Base-by-base conservation (phyloP, 106 monocot species). In the Cymbidium sinense region DNA sequence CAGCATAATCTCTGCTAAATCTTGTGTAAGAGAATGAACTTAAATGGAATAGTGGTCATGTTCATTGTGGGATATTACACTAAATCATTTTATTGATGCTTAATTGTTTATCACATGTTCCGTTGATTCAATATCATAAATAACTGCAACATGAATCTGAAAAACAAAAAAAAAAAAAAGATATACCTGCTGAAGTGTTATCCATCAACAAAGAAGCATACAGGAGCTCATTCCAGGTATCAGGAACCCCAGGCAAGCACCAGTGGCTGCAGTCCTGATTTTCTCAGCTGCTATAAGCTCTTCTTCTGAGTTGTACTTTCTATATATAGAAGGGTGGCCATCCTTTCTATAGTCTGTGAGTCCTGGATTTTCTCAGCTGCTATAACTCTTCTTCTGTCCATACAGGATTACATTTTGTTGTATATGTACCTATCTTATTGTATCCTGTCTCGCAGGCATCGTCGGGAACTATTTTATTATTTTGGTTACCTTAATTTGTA, bases 221-320 rank as follows among this genome's bases (percentile, higher is more conserved):
- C 1, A 72, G 71, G 1, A 72, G 37, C 71, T 72, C 71, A 39
- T 72, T 72, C 71, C 71, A 72, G 27, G 71, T 76, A 79, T 91
- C 96, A 4, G 96, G 96, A 67, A 98, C 70, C 7, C 96, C 96
- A 10, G 96, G 96, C 82, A 98, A 78, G 84, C 96, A 98, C 96
- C 96, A 98, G 75, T 98, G 96, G 85, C 96, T 98, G 83, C 96
- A 94, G 80, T 98, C 96, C 70, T 98, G 96, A 78, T 69, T 70
- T 30, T 83, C 86, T 87, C 90, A n/a, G 85, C 82, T 43, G 65
- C 76, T n/a, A 86, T 80, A 35, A 76, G 88, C 67, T 94, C 91
- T 73, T 82, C 76, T 13, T 77, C 43, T 2, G 85, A 76, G 0
- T 80, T 75, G 20, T 78, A 76, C 64, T 51, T 85, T 82, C 91